These are phyloP conservation scores for Colletotrichum sp. DNA, from an alignment of 2,329 filamentous ascomycete genomes.

Conservation along the genomic window DNA sequence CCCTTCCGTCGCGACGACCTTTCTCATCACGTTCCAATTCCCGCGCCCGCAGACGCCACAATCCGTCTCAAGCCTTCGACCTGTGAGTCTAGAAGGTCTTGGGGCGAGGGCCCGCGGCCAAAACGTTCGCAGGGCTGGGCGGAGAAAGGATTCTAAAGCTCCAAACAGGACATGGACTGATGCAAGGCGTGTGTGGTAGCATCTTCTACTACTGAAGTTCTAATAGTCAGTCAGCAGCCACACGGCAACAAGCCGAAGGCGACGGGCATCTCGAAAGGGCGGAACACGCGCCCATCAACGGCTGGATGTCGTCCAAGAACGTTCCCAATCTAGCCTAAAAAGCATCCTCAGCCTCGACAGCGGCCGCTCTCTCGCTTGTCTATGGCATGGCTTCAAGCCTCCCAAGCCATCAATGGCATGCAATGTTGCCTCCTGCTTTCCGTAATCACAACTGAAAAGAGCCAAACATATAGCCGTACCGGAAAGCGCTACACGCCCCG, in stretches of 20 bases:
- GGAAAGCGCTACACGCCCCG: background rate
- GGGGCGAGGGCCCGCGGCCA: background rate
- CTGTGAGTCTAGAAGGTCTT: conserved; percentile 9
- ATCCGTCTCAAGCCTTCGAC: background rate
- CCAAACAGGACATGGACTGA: background rate
- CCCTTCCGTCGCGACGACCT: background rate
- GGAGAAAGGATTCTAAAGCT: background rate
- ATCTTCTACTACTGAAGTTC: background rate
- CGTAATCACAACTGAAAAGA: background rate
- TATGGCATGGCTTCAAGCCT: background rate
- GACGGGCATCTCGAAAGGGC: background rate
- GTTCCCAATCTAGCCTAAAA: background rate
- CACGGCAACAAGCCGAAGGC: conserved; percentile 12
- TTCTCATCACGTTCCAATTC: background rate
- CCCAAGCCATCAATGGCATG: background rate
- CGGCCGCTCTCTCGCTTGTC: background rate
- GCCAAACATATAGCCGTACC: background rate
- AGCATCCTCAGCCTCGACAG: background rate
- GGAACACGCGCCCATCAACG: background rate
- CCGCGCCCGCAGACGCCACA: conserved; percentile 12
- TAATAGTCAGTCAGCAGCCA: conserved; percentile 20
- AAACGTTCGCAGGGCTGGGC: conserved; percentile 8
- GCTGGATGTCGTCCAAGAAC: background rate
- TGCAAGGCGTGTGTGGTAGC: background rate
- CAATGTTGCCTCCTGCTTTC: background rate